These are phyloP conservation scores for Endotrypanum monterogeii DNA, from an alignment of 208 protist species.

Conservation along the genomic window DNA sequence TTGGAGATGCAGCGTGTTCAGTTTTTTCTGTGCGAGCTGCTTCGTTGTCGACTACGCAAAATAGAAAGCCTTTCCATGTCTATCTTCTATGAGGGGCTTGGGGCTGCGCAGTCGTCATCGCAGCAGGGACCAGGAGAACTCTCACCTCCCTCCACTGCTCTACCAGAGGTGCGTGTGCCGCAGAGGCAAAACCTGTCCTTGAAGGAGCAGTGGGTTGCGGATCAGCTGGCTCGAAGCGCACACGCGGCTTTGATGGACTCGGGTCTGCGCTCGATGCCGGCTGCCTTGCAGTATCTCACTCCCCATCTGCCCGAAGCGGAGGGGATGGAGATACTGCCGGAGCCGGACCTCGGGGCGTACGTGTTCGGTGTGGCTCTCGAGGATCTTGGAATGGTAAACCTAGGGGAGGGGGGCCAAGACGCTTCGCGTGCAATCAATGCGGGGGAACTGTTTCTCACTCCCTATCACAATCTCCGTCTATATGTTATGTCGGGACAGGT, in stretches of 20 bases:
- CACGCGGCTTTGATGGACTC: conserved; percentile 46
- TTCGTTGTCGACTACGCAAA: conserved; percentile 81
- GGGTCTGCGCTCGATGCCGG: conserved; percentile 62
- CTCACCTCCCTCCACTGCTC: conserved; percentile 3
- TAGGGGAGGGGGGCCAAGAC: conserved; percentile 71
- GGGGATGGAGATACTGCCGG: conserved; percentile 77
- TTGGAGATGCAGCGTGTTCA: conserved; percentile 79
- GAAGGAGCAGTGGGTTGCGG: conserved; percentile 74
- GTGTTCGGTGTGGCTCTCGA: conserved; percentile 82
- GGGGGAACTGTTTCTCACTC: conserved; percentile 85
- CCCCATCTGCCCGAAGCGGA: conserved; percentile 71
- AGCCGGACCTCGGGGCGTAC: conserved; percentile 69
- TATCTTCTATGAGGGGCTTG: conserved; percentile 70
- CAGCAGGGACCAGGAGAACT: background rate
- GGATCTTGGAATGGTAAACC: conserved; percentile 73
- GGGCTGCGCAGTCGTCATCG: conserved; percentile 28
- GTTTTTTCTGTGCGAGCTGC: conserved; percentile 84
- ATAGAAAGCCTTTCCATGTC: conserved; percentile 68
- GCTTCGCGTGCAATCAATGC: conserved; percentile 69
- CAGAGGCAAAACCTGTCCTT: conserved; percentile 56
- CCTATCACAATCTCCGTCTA: conserved; percentile 69
- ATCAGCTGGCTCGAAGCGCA: conserved; percentile 55
- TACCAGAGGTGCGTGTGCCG: conserved; percentile 40
- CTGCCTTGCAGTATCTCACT: conserved; percentile 60
- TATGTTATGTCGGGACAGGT: conserved; percentile 75